Evolutionary conservation across 306 rosid species (phyloP).

Genomic region (Potentilla sterilis): DNA sequence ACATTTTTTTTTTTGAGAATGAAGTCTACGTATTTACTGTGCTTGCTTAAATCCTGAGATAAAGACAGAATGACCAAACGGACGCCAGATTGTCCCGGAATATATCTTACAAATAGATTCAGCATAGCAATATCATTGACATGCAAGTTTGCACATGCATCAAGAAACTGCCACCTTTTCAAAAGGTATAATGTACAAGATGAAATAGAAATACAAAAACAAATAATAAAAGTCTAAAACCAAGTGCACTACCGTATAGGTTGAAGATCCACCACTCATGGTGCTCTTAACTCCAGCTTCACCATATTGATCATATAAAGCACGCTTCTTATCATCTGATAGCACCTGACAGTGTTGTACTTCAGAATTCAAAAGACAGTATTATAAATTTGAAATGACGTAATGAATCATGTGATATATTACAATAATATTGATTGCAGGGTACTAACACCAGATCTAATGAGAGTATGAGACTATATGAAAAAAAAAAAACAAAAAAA

Average conservation of each 20-base stretch:
- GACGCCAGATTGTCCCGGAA: not conserved
- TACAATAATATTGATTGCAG: not conserved
- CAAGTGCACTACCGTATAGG: constrained; percentile 67
- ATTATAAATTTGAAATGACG: constrained; percentile 32
- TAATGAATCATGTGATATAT: constrained; percentile 9
- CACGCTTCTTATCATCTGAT: constrained; percentile 96
- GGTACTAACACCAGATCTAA: not conserved
- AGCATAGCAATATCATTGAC: not conserved
- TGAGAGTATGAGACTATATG: not conserved
- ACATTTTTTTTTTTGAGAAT: too few relatives aligned
- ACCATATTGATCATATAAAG: constrained; percentile 93
- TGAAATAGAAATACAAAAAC: not conserved
- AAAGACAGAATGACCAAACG: not conserved
- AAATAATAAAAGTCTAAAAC: constrained; percentile 2
- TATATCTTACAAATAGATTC: not conserved
- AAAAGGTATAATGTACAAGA: constrained; percentile 8
- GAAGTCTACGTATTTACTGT: too few relatives aligned
- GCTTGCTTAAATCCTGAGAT: not conserved
- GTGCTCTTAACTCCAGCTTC: constrained; percentile 93
- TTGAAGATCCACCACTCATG: constrained; percentile 84
- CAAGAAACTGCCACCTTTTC: constrained; percentile 10
- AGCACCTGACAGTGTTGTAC: constrained; percentile 84
- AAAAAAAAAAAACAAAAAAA: not conserved
- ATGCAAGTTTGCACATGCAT: constrained; percentile 15
- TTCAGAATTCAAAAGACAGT: constrained; percentile 62